Evolutionary conservation across 768 basidiomycete species (phyloP).

Genomic region (Dacryopinax primogenitus): DNA sequence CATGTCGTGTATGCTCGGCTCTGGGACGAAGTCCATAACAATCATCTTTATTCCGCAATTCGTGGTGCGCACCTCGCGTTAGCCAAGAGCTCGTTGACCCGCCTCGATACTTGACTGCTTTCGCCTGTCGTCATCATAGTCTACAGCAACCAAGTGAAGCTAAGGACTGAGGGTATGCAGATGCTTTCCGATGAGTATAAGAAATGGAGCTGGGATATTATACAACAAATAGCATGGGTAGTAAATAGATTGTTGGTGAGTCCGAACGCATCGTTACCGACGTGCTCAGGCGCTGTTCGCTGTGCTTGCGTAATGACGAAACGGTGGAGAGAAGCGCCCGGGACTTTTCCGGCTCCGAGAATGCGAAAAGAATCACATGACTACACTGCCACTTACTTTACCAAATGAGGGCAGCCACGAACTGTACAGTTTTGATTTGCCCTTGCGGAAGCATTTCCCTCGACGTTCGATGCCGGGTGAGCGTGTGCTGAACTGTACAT

Average conservation of each 20-base stretch:
- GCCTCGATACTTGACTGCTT: background rate
- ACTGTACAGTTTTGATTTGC: background rate
- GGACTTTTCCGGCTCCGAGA: background rate
- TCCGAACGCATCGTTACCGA: background rate
- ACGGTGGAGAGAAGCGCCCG: background rate
- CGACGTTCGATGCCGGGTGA: background rate
- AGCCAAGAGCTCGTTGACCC: background rate
- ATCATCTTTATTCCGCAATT: no score
- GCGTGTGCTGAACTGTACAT: background rate
- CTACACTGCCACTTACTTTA: background rate
- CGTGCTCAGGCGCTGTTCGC: background rate
- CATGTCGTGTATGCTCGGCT: background rate
- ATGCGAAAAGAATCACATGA: background rate
- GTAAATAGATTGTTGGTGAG: background rate
- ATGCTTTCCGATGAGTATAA: background rate
- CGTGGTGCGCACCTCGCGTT: background rate
- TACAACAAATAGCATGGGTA: background rate
- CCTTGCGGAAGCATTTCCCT: background rate
- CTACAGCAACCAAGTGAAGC: background rate
- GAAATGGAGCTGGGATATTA: background rate
- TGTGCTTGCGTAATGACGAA: background rate
- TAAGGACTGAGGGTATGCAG: background rate
- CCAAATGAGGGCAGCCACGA: background rate
- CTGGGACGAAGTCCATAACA: no score
- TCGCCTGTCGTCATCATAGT: background rate